Evolutionary conservation across 208 protist species (phyloP), one percentile per base, ranked within the genome.

Genomic region (Trypanosoma boissoni): DNA sequence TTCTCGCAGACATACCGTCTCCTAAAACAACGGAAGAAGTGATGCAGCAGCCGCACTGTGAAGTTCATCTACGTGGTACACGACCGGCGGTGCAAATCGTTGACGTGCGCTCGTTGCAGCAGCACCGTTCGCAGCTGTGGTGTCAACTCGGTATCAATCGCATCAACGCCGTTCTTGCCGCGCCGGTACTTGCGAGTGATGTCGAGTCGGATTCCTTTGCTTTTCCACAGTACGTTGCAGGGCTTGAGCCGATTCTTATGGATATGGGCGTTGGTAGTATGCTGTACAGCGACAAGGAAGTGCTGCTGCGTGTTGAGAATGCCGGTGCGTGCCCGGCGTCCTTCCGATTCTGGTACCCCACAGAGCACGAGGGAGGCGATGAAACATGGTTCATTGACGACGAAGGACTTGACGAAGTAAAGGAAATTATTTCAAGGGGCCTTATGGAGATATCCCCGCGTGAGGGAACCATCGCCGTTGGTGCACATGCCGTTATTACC

Each of bases 301-400:
- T 84, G 18, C 73, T 78, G 14, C 21, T 96, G 27, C 70, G 65
- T 20, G 48, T 97, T 16, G 63, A 83, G 51, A 97, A 97, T 78
- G 76, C 72, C 14, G 84, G 88, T 16, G 74, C 69, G 50, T 87
- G 89, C 54, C 60, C 72, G 0, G 77, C 78, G 0, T 58, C 71
- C n/a, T 97, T 86, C 55, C 56, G 60, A 27, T 66, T 96, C 27
- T 80, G 76, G 71, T 76, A 93, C 39, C 94, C 94, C n/a, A 88
- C 66, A 10, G 84, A 97, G 55, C 80, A 78, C 46, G 89, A 96
- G 27, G 78, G 91, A 16, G 74, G 72, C 27, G 68, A 72, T 28
- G 89, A 96, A 73, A 72, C 66, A 34, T 97, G 94, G 91, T 91
- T 83, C 34, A 68, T 92, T 34, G 78, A 88, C 36, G 83, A 91